A percentile compares a stretch with the other conserved stretches of the same genome.
These are phyloP conservation scores for Spathaspora passalidarum DNA, from an alignment of 805 yeast species.

Conservation along the genomic window DNA sequence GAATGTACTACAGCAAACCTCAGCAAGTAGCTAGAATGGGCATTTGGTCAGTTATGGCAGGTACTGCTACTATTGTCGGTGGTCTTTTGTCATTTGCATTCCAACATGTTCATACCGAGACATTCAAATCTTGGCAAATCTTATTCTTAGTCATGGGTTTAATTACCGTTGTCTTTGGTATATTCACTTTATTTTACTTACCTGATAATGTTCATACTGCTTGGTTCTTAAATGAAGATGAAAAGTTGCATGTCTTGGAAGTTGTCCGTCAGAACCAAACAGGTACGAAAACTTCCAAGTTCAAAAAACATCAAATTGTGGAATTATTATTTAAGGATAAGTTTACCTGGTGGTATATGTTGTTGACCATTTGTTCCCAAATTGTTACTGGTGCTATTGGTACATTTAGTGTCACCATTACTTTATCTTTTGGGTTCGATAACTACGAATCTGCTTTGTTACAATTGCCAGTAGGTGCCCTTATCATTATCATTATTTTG, in stretches of 20 bases:
- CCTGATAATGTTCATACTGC: slow-evolving; percentile 48
- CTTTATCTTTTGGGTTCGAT: slow-evolving; percentile 50
- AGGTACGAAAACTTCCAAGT: slow-evolving; percentile 48
- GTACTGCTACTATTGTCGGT: slow-evolving; percentile 52
- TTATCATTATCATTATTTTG: slow-evolving; percentile 33
- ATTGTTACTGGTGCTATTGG: slow-evolving; percentile 52
- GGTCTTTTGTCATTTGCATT: slow-evolving; percentile 47
- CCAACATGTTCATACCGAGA: slow-evolving; percentile 41
- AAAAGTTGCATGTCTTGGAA: slow-evolving; percentile 40
- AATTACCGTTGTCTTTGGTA: slow-evolving; percentile 49
- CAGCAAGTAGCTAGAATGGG: slow-evolving; percentile 55
- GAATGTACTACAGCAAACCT: slow-evolving; percentile 58
- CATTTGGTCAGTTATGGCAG: slow-evolving; percentile 57
- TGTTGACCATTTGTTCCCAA: slow-evolving; percentile 45
- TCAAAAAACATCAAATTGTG: slow-evolving; percentile 42
- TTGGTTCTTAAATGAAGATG: slow-evolving; percentile 38
- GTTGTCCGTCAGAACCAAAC: slow-evolving; percentile 45
- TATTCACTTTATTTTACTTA: slow-evolving; percentile 37
- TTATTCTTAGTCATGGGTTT: slow-evolving; percentile 56
- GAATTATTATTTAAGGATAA: slow-evolving; percentile 47
- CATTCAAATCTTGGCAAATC: slow-evolving; percentile 58
- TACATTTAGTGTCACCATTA: slow-evolving; percentile 51
- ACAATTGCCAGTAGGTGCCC: slow-evolving; percentile 59
- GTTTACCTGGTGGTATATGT: slow-evolving; percentile 48
- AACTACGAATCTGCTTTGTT: slow-evolving; percentile 43